Conservation (phyloP, 306 rosid species). For the Dryas alaskensis region DNA sequence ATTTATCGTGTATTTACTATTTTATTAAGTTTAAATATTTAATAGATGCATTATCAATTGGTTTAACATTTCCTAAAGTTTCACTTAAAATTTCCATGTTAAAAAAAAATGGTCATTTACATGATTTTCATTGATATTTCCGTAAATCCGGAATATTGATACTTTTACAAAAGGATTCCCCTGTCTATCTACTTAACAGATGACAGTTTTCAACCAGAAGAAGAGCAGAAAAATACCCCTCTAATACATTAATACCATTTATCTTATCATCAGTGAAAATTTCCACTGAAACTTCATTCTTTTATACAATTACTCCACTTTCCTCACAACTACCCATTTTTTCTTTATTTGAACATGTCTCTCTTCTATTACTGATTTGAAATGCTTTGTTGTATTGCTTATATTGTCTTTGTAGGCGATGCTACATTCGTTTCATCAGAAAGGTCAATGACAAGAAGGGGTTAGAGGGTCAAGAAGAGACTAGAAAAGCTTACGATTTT, state of each 20-base stretch:
- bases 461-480: conserved; percentile 94
- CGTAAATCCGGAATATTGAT: background rate
- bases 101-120: no score
- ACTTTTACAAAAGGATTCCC: background rate
- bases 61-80: background rate
- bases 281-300: conserved; percentile 5
- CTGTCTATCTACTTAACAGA: background rate
- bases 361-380: background rate
- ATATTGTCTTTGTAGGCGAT: conserved; percentile 58
- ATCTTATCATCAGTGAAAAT: background rate
- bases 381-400: conserved; percentile 22
- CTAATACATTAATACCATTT: background rate
- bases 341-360: background rate
- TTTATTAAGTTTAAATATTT: background rate
- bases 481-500: conserved; percentile 95
- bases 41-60: background rate
- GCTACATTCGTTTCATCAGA: conserved; percentile 90
- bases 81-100: background rate
- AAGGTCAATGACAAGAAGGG: conserved; percentile 86
- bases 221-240: background rate
- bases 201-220: background rate
- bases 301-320: background rate
- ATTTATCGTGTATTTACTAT: background rate
- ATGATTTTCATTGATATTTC: background rate
- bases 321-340: background rate